Evolutionary conservation across 2,329 filamentous ascomycete genomes (phyloP), one percentile per base, ranked within the genome.

Genomic region (Venturia pyrina): DNA sequence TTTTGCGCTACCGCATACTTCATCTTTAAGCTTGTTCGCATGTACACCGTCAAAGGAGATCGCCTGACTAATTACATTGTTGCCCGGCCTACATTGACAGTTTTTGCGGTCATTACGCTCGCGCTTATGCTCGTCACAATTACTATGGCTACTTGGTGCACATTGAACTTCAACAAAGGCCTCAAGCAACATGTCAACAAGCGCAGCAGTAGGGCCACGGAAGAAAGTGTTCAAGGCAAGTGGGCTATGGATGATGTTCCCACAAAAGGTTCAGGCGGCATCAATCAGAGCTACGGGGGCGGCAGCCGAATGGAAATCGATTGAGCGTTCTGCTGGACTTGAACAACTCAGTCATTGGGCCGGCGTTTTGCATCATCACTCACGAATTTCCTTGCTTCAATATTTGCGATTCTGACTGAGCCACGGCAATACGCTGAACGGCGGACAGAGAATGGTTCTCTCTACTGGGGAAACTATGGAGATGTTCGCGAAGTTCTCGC

Each of bases 11-110:
- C 98, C 69, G 91, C 88, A 66, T 99, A 98, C 80, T 99, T 99
- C 81, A 85, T 96, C 74, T 99, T 97, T 85, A 99, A 99, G 83
- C 86, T 99, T 65, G 89, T 95, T 67, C 90, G 95, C 75, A 99
- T 99, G 86, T 99, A 96, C 78, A 86, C 85, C 13, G 75, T 75
- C 56, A 84, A 86, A 70, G 75, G 74, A 63, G 65, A 75, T 1
- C 76, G 78, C 46, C 71, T 74, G 57, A 66, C 71, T 1, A 82
- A 86, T 69, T 99, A 98, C 79, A 75, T 82, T 63, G 88, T 93
- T 5, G 93, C 95, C 46, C 86, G 89, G 68, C 89, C 89, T 73
- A 93, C 90, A 19, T 82, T 99, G 73, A 97, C 93, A 5, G 91
- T 92, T 67, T 99, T 99, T 73, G 93, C 95, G 63, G 87, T 96